These are phyloP conservation scores for Dalechampia spathulata DNA, from an alignment of 441 rosid species.

Conservation along the genomic window DNA sequence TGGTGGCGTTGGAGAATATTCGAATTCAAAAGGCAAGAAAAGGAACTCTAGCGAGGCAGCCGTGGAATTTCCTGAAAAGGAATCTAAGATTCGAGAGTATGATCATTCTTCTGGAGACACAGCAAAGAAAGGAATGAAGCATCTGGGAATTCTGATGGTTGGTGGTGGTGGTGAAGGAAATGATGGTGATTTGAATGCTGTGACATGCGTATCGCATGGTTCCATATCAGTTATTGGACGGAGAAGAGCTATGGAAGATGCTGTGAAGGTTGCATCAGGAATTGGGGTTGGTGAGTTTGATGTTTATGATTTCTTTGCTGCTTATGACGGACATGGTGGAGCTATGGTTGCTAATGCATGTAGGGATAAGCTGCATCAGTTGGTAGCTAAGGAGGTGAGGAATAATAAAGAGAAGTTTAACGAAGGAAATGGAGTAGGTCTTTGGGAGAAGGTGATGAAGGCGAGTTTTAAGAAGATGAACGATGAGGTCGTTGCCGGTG, in stretches of 20 bases:
- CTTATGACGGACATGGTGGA: slow-evolving; percentile 32
- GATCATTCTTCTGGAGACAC: background rate
- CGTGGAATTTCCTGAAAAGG: background rate
- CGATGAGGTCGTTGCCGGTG: slow-evolving; percentile 13
- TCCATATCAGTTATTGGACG: slow-evolving; percentile 30
- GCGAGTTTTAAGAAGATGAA: slow-evolving; percentile 31
- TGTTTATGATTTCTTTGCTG: slow-evolving; percentile 30
- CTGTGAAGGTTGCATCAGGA: slow-evolving; percentile 20
- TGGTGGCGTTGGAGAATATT: background rate
- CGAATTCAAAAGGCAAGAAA: background rate
- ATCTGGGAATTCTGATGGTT: background rate
- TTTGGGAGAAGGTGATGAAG: slow-evolving; percentile 30
- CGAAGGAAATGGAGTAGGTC: slow-evolving; percentile 8
- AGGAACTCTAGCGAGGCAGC: background rate
- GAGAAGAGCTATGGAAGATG: slow-evolving; percentile 31
- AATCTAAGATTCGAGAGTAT: background rate
- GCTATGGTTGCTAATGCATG: slow-evolving; percentile 19
- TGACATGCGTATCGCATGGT: slow-evolving; percentile 20
- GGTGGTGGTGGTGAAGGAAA: background rate
- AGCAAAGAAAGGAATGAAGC: background rate
- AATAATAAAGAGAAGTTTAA: background rate
- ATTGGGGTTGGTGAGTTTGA: slow-evolving; percentile 12
- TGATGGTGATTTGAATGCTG: background rate
- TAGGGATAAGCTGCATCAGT: slow-evolving; percentile 24
- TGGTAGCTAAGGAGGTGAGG: slow-evolving; percentile 26